A percentile compares a stretch with the other conserved stretches of the same genome.
phyloP scores from a whole-genome alignment of 768 basidiomycete species.

The Strobilomyces confusus region DNA sequence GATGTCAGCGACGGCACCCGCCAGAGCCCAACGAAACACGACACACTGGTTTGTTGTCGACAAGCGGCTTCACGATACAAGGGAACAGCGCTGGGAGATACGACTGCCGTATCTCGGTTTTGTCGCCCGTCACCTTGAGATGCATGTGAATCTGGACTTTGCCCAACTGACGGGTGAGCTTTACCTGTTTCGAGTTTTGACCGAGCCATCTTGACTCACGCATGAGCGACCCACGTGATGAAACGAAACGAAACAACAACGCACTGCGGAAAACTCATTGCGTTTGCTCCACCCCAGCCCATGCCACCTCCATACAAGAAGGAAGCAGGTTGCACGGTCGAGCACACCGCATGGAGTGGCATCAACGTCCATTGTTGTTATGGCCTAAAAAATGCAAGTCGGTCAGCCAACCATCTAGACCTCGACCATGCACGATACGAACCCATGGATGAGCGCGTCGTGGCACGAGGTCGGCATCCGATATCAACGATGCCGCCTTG shows the following conservation, averaged over 20 bases:
- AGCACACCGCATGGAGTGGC: conserved; percentile 89
- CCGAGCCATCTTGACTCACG: conserved; percentile 77
- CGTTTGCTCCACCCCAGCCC: conserved; percentile 62
- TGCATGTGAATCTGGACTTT: conserved; percentile 97
- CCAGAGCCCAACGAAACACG: not conserved
- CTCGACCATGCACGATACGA: not conserved
- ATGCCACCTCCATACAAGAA: conserved; percentile 70
- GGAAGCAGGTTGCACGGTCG: conserved; percentile 85
- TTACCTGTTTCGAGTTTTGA: conserved; percentile 91
- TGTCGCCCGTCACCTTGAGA: conserved; percentile 87
- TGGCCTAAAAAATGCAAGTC: conserved; percentile 43
- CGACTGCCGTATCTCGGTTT: conserved; percentile 82
- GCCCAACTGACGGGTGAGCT: conserved; percentile 72
- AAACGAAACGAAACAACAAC: conserved; percentile 28
- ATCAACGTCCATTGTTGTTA: conserved; percentile 97
- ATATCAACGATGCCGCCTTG: conserved; percentile 86
- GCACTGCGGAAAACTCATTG: conserved; percentile 81
- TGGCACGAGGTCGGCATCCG: conserved; percentile 91
- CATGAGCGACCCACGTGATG: not conserved
- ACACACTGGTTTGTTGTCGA: conserved; percentile 71
- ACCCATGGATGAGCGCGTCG: conserved; percentile 95
- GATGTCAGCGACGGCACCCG: not conserved
- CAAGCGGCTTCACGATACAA: conserved; percentile 74
- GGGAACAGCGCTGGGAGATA: conserved; percentile 90
- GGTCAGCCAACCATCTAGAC: not conserved